Evolutionary conservation across 805 yeast genomes (phyloP), one percentile per base, ranked within the genome.

Genomic region (Yarrowia sp.): DNA sequence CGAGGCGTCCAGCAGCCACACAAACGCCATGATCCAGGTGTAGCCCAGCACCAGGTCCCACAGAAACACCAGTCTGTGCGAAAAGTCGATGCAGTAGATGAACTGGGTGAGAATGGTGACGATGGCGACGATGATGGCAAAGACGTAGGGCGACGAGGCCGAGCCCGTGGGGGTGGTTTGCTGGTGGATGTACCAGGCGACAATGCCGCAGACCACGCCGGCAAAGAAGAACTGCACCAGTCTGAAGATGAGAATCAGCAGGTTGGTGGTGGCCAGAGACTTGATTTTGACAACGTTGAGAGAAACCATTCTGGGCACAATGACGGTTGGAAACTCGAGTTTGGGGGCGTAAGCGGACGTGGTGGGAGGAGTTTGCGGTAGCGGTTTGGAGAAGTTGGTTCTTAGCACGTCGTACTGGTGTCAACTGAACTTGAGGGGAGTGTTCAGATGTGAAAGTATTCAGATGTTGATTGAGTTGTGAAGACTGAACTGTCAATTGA

Each of bases 181-280:
- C 36, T 60, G 68, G 39, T 73, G 66, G 56, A 73, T 71, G 68
- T 60, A 71, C 69, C 70, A 68, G 42, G 71, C 73, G 68, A 72
- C 70, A 36, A 74, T 68, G 9, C 76, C 76, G 6, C 73, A 69
- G 15, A 72, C 73, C 19, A 74, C 56, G 12, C 76, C 76, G 34
- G 75, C 76, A 61, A 74, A 74, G 70, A 74, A 74, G 61, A 74
- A 72, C 69, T 74, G 74, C 34, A 74, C 70, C 66, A 74, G 71
- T 40, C 76, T 64, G 49, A 74, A 58, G 19, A 69, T 58, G 56
- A 74, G 69, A 36, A 72, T 70, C 39, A 70, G 66, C 65, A 74
- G 68, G 71, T 74, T 74, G 68, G 71, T 71, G 14, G 74, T 71
- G 17, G 74, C 73, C 66, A 73, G 69, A 4, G 73, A 71, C 68